Conservation (phyloP, 2,329 filamentous ascomycete genomes). For the Calycina herbarum region DNA sequence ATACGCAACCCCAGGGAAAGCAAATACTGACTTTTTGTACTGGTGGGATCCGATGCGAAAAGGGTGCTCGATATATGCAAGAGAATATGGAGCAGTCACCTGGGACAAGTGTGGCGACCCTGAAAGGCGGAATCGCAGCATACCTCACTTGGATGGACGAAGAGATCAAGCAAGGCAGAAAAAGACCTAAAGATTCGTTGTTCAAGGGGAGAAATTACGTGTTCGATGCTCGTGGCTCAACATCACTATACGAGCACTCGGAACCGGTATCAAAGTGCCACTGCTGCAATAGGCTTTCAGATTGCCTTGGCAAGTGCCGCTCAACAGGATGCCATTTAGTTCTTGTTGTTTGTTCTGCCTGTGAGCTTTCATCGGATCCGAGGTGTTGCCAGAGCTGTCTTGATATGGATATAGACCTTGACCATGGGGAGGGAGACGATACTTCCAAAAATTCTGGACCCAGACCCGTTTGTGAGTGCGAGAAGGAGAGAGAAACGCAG, state of each 20-base stretch:
- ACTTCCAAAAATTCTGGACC: slow-evolving; percentile 5
- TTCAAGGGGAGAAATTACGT: slow-evolving; percentile 39
- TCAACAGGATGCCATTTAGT: slow-evolving; percentile 36
- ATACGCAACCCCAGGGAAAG: slow-evolving; percentile 14
- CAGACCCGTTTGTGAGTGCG: slow-evolving; percentile 34
- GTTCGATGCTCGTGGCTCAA: slow-evolving; percentile 38
- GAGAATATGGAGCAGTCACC: slow-evolving; percentile 30
- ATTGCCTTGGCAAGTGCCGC: slow-evolving; percentile 36
- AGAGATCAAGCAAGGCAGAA: slow-evolving; percentile 34
- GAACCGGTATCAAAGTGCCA: slow-evolving; percentile 37
- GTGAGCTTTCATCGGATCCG: slow-evolving; percentile 25
- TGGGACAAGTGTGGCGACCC: slow-evolving; percentile 32
- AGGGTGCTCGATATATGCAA: slow-evolving; percentile 35
- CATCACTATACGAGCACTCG: slow-evolving; percentile 20
- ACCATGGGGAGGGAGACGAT: background rate
- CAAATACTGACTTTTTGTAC: slow-evolving; percentile 38
- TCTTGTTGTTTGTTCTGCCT: slow-evolving; percentile 35
- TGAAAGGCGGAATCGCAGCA: slow-evolving; percentile 37
- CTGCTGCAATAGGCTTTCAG: slow-evolving; percentile 26
- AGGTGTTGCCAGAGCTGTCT: slow-evolving; percentile 35
- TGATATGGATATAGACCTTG: slow-evolving; percentile 26
- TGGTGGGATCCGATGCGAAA: slow-evolving; percentile 39
- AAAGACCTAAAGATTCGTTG: slow-evolving; percentile 29
- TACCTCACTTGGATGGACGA: slow-evolving; percentile 39
- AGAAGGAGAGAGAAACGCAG: slow-evolving; percentile 32